Evolutionary conservation across 371 early-diverging fungal species (phyloP), one percentile per base, ranked within the genome.

Genomic region (Mortierella sp.): DNA sequence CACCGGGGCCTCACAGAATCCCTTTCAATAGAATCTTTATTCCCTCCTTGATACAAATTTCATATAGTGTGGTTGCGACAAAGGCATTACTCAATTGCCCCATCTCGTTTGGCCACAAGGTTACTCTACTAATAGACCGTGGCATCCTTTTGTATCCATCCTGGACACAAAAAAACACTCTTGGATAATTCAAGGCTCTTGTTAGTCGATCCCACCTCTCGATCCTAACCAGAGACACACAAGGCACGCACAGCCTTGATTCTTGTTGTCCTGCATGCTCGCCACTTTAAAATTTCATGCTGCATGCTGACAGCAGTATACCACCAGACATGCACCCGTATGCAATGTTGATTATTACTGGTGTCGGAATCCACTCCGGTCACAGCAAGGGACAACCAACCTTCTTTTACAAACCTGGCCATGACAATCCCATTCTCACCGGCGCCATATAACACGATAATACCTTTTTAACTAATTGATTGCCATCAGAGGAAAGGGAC

Each of bases 1-100:
- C n/a, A n/a, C n/a, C n/a, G n/a, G n/a, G n/a, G n/a, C n/a, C n/a
- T n/a, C n/a, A n/a, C n/a, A n/a, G n/a, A n/a, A n/a, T n/a, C n/a
- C n/a, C n/a, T n/a, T n/a, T n/a, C 11, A 71, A 64, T 64, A 24
- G 64, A 64, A 64, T 64, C 48, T 71, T 41, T 64, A 64, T 71
- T 71, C 71, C 26, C 24, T 64, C 63, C 29, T 64, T 40, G 40
- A 29, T 26, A 22, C 14, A n/a, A n/a, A n/a, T n/a, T n/a, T n/a
- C n/a, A n/a, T n/a, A n/a, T n/a, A n/a, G n/a, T n/a, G n/a, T n/a
- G n/a, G n/a, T n/a, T n/a, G n/a, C n/a, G n/a, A n/a, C n/a, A n/a
- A n/a, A n/a, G n/a, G n/a, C n/a, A n/a, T n/a, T n/a, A n/a, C n/a
- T n/a, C n/a, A n/a, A n/a, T n/a, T n/a, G n/a, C n/a, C n/a, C n/a